Conservation (phyloP, 768 basidiomycete genomes). For the Suillus subluteus region DNA sequence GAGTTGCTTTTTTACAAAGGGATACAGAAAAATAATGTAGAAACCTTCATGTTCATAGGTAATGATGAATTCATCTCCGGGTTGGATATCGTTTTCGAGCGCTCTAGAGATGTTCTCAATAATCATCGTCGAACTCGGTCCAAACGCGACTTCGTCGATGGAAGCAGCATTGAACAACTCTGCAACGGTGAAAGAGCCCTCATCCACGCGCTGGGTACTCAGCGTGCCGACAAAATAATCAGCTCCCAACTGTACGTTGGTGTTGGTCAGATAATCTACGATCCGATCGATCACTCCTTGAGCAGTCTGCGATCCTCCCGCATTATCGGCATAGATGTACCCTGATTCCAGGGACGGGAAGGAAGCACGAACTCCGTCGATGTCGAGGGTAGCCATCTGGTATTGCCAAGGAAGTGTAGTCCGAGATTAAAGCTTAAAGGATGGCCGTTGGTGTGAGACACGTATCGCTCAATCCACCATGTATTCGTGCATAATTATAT, state of each 20-base stretch:
- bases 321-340: constrained; percentile 76
- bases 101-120: constrained; percentile 70
- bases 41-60: constrained; percentile 81
- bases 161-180: constrained; percentile 68
- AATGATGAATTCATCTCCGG: constrained; percentile 77
- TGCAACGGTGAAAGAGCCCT: constrained; percentile 54
- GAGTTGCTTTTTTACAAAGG: not conserved
- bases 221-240: constrained; percentile 62
- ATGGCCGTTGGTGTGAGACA: not conserved
- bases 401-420: not conserved
- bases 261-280: constrained; percentile 68
- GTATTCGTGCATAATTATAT: not conserved
- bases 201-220: constrained; percentile 53
- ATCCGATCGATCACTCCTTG: constrained; percentile 59
- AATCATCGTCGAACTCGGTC: constrained; percentile 67
- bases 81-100: constrained; percentile 54
- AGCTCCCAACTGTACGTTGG: constrained; percentile 76
- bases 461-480: not conserved
- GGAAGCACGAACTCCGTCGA: constrained; percentile 53
- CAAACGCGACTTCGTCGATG: constrained; percentile 66
- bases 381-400: constrained; percentile 42
- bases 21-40: constrained; percentile 8
- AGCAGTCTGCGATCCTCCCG: constrained; percentile 71
- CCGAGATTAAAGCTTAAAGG: not conserved
- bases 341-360: constrained; percentile 65